phyloP scores from a whole-genome alignment of 345 rosid species.

The Camelina hispida region DNA sequence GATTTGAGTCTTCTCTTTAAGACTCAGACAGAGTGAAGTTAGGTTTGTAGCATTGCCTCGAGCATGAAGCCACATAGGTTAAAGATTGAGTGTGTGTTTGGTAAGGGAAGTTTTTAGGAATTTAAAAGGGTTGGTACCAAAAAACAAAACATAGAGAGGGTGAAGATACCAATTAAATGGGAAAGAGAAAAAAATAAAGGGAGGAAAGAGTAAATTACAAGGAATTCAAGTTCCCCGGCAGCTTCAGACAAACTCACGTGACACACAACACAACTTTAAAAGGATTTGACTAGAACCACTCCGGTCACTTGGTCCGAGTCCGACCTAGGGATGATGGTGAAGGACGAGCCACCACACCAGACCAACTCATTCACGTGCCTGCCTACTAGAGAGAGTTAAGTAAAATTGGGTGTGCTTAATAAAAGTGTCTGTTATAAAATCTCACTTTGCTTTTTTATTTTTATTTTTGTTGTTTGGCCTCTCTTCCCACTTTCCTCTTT shows the following conservation, averaged over 20 bases:
- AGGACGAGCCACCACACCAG: slow-evolving; percentile 15
- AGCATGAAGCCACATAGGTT: not conserved
- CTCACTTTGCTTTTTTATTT: slow-evolving; percentile 37
- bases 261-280: not conserved
- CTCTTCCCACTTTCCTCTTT: slow-evolving; percentile 43
- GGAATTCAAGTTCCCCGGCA: slow-evolving; percentile 37
- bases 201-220: slow-evolving; percentile 34
- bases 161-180: slow-evolving; percentile 10
- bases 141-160: not conserved
- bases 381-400: not conserved
- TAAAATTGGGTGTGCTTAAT: slow-evolving; percentile 1
- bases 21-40: too few relatives aligned
- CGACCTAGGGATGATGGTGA: not conserved
- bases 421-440: slow-evolving; percentile 40
- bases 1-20: too few relatives aligned
- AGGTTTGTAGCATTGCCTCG: not conserved
- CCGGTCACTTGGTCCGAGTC: slow-evolving; percentile 1
- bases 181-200: not conserved
- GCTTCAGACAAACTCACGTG: slow-evolving; percentile 43
- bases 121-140: slow-evolving; percentile 11
- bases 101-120: not conserved
- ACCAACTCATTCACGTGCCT: too few relatives aligned
- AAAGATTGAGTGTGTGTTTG: not conserved
- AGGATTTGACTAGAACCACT: slow-evolving; percentile 29
- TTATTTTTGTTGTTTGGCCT: slow-evolving; percentile 27